A percentile compares a stretch with the other conserved stretches of the same genome.
Conservation (phyloP, 208 protist genomes). For the Leishmania arabica region DNA sequence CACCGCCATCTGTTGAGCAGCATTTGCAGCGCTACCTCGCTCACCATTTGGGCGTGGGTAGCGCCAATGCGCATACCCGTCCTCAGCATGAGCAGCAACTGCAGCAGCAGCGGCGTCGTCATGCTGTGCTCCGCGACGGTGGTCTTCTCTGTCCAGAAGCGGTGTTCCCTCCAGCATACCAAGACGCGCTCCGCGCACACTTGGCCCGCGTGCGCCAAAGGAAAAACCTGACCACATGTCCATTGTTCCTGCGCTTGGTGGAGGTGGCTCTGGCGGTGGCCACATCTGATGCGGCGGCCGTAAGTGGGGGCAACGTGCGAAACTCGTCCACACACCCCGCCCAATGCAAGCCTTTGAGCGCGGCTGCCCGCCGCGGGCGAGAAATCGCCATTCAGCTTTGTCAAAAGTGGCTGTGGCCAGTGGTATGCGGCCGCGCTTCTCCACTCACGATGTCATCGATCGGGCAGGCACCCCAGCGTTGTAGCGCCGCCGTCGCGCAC, state of each 20-base stretch:
- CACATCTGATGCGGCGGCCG: background rate
- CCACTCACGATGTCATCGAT: background rate
- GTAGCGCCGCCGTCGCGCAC: background rate
- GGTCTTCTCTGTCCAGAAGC: constrained; percentile 24
- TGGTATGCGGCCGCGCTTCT: constrained; percentile 13
- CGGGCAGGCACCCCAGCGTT: background rate
- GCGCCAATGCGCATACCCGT: background rate
- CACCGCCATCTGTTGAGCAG: constrained; percentile 15
- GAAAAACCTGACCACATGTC: constrained; percentile 44
- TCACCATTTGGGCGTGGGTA: background rate
- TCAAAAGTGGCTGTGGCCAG: constrained; percentile 31
- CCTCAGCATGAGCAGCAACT: background rate
- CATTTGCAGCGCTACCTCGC: constrained; percentile 22
- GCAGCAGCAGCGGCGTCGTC: background rate
- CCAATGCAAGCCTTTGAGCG: background rate
- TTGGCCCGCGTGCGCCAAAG: constrained; percentile 26
- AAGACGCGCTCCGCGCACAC: constrained; percentile 17
- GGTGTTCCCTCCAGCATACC: constrained; percentile 22
- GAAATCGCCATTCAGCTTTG: constrained; percentile 14
- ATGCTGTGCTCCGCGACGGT: background rate
- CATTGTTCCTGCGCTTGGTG: constrained; percentile 52
- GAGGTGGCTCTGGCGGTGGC: constrained; percentile 34
- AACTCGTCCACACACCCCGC: too few relatives aligned
- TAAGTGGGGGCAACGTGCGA: background rate
- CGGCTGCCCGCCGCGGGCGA: constrained; percentile 7